phyloP scores from a whole-genome alignment of 345 rosid genomes.

The Gossypium mustelinum region DNA sequence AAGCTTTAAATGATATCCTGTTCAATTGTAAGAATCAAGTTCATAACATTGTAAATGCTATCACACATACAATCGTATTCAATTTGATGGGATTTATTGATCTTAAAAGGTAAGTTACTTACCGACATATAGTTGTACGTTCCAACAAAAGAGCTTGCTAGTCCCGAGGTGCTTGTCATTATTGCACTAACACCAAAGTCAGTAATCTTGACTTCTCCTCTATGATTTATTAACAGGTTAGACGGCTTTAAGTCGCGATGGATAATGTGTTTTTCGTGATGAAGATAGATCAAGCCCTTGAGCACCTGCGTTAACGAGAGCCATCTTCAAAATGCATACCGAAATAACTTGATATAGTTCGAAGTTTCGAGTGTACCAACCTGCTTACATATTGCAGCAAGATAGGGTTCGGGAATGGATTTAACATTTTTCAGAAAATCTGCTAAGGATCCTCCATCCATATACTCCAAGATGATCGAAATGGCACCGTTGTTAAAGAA shows the following conservation, averaged over 20 bases:
- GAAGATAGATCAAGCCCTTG: slow-evolving; percentile 73
- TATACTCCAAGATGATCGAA: slow-evolving; percentile 69
- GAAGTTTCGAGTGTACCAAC: slow-evolving; percentile 28
- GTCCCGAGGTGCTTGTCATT: slow-evolving; percentile 61
- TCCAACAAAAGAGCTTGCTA: slow-evolving; percentile 75
- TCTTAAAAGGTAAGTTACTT: slow-evolving; percentile 29
- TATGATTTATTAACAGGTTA: slow-evolving; percentile 80
- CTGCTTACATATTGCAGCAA: slow-evolving; percentile 85
- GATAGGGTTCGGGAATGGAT: slow-evolving; percentile 55
- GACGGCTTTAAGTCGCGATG: slow-evolving; percentile 85
- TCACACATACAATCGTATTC: no score
- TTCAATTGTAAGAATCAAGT: no score
- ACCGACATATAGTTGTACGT: slow-evolving; percentile 90
- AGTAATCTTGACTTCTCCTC: slow-evolving; percentile 94
- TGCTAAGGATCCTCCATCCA: slow-evolving; percentile 77
- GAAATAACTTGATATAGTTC: not conserved
- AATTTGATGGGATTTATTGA: no score
- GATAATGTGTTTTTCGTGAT: slow-evolving; percentile 72
- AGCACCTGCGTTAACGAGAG: slow-evolving; percentile 52
- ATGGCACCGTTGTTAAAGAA: slow-evolving; percentile 60
- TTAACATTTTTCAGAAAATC: slow-evolving; percentile 57
- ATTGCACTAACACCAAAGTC: slow-evolving; percentile 95
- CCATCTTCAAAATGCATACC: slow-evolving; percentile 9
- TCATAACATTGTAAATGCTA: no score
- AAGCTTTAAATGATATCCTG: no score